Base-by-base conservation (phyloP, 495 filamentous ascomycete genomes). In the Talaromyces stipitatus region DNA sequence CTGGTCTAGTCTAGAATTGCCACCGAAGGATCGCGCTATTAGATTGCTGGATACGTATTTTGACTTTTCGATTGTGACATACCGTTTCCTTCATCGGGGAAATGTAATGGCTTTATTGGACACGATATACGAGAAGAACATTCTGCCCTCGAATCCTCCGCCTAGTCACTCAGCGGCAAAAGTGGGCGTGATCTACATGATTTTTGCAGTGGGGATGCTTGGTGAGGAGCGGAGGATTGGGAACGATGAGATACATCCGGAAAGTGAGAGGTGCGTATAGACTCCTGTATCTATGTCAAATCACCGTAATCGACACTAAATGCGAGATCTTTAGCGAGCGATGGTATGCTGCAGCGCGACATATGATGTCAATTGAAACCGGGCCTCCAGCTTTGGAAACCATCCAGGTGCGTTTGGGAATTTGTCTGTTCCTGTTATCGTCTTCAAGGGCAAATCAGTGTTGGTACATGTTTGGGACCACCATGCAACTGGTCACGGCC, bases 391-490 rank as follows among this genome's bases (percentile, higher is more conserved):
- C 69, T 16, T 52, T 78, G 30, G 75, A 78, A 45, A 74, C 75
- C 0, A 72, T 76, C 23, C 75, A 78, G 58, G 70, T 68, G 30
- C 64, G 74, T 43, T 52, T 78, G 12, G 70, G 74, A 11, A 74
- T 75, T 59, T 76, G 74, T 41, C 64, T 78, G 23, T 78, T 74
- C 45, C 61, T 78, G 12, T 60, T 77, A 1, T 72, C 71, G 22
- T 74, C 75, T 2, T 78, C 75, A 2, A 65, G 75, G n/a, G 73
- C 74, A 50, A 78, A 78, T 47, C 74, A 78, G 54, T 75, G 73
- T 48, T 78, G 75, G 75, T 78, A 78, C 58, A 65, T 68, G 8
- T 78, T 76, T 63, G 75, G 75, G 10, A 77, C 73, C 1, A 69
- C 75, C 2, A 63, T 77, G 58, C 75, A 75, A 46, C 62, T 77